Base-by-base conservation (phyloP, 2,329 filamentous ascomycete genomes). In the Hypoxylon sp. region DNA sequence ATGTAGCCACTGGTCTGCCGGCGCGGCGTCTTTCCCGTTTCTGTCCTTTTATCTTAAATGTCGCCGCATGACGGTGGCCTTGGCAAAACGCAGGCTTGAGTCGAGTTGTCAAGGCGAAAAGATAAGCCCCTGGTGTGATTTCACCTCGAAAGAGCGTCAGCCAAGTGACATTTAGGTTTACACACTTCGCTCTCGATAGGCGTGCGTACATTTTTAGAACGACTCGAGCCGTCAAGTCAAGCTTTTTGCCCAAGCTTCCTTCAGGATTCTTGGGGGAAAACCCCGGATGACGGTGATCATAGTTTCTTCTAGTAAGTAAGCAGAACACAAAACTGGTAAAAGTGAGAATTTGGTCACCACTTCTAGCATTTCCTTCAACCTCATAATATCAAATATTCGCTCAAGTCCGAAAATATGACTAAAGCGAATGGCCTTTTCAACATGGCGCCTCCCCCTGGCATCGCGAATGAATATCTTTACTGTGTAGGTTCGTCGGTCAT, bases 401-500 rank as follows among this genome's bases (percentile, higher is more conserved):
- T 59, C 55, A 67, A 60, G 17, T 58, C 51, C 22, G 60, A 59
- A 60, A 63, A 42, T 31, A 48, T 59, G 44, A 67, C 50, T 59
- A 60, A 63, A 55, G 37, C 26, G 29, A 59, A 57, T 26, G 19
- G 29, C n/a, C 33, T 29, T 48, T 55, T 31, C 48, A 39, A 39
- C 29, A 54, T n/a, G 39, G 39, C 42, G 37, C 39, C 39, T 14
- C 17, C 35, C 58, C 65, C 59, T 65, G 46, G 54, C 58, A 50
- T 63, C 26, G 44, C 35, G 31, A 60, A 47, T 35, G 68, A 65
- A 26, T 46, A 70, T 70, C 68, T 53, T 70, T 65, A 19, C 68
- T 62, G 9, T 51, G 46, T 61, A 60, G 22, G 54, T 51, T 22
- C 17, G 39, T 68, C 65, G 68, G 68, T 70, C 65, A 65, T 65